Evolutionary conservation across 2,329 filamentous ascomycete species (phyloP), one percentile per base, ranked within the genome.

Genomic region (Alternaria burnsii): DNA sequence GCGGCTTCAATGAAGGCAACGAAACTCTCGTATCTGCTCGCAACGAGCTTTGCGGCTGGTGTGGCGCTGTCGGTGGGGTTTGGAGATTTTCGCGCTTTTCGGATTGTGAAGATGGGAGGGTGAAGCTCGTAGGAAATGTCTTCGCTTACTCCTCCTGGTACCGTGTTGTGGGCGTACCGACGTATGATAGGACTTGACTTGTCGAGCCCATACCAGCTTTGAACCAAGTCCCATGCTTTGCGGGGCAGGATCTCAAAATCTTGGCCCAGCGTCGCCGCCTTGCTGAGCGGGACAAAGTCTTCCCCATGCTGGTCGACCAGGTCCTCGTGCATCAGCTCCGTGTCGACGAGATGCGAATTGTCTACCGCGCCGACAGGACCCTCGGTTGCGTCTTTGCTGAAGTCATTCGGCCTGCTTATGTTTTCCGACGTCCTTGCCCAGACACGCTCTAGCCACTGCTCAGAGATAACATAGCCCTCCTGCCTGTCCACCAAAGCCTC

Each of bases 41-140:
- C 88, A 24, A 93, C 85, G 40, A 94, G 79, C 52, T 87, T 85
- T 5, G 88, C 83, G 1, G 93, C 88, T 5, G 86, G 81, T 16
- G 86, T 86, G 38, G 86, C 84, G 55, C 81, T 85, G 11, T 88
- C 86, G 70, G 89, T 88, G 57, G 90, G 79, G 2, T 84, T 80
- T 70, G 89, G 85, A 38, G 87, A 82, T 2, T 86, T 84, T 76
- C 89, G 89, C 2, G 98, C 83, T 67, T 94, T 93, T 73, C 97
- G 88, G 61, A 98, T 84, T 1, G 89, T 92, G 76, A 97, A 92
- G 43, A 97, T 84, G 0, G 92, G 93, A 5, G 94, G 95, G 71
- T 93, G 88, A 41, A 93, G 83, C 79, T 98, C 95, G 76, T 91
- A 97, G 70, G 91, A 83, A 47, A 97, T 81, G 65, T 97, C 92